Conservation (phyloP, 768 basidiomycete species). For the Mycena amicta region DNA sequence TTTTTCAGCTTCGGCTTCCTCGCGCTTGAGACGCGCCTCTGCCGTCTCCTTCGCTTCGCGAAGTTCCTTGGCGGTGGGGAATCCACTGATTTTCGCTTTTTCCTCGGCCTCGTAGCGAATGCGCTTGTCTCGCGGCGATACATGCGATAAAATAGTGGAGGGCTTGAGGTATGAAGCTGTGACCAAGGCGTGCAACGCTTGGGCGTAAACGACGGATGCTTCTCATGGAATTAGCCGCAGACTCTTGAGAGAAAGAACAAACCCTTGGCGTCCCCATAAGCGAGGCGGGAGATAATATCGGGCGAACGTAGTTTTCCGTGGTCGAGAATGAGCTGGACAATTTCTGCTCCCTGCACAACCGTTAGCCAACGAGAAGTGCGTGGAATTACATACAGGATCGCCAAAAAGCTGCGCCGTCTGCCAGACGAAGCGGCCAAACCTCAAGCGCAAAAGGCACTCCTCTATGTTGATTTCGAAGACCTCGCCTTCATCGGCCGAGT, state of each 20-base stretch:
- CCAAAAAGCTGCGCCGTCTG: slow-evolving; percentile 75
- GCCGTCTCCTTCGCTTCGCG: slow-evolving; percentile 72
- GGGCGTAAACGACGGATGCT: slow-evolving; percentile 51
- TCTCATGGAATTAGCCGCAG: slow-evolving; percentile 17
- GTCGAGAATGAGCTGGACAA: slow-evolving; percentile 76
- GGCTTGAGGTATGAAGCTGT: slow-evolving; percentile 74
- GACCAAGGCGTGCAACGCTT: slow-evolving; percentile 73
- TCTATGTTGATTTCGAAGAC: slow-evolving; percentile 81
- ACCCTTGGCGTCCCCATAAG: slow-evolving; percentile 63
- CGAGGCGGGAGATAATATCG: slow-evolving; percentile 62
- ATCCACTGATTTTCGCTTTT: slow-evolving; percentile 69
- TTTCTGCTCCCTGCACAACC: slow-evolving; percentile 64
- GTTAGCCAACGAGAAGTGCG: background rate
- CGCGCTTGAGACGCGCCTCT: slow-evolving; percentile 59
- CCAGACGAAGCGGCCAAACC: slow-evolving; percentile 84
- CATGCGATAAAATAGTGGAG: slow-evolving; percentile 74
- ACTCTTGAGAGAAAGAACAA: slow-evolving; percentile 9
- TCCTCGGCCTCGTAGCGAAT: slow-evolving; percentile 83
- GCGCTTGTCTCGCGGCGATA: slow-evolving; percentile 78
- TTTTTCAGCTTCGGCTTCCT: slow-evolving; percentile 75
- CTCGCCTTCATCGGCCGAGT: slow-evolving; percentile 69
- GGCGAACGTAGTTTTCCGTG: slow-evolving; percentile 83
- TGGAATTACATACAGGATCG: slow-evolving; percentile 52
- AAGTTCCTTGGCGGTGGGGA: slow-evolving; percentile 81
- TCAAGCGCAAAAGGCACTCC: slow-evolving; percentile 78